Evolutionary conservation across 805 yeast species (phyloP), one percentile per base, ranked within the genome.

Genomic region (Metschnikowia chrysomelidarum): DNA sequence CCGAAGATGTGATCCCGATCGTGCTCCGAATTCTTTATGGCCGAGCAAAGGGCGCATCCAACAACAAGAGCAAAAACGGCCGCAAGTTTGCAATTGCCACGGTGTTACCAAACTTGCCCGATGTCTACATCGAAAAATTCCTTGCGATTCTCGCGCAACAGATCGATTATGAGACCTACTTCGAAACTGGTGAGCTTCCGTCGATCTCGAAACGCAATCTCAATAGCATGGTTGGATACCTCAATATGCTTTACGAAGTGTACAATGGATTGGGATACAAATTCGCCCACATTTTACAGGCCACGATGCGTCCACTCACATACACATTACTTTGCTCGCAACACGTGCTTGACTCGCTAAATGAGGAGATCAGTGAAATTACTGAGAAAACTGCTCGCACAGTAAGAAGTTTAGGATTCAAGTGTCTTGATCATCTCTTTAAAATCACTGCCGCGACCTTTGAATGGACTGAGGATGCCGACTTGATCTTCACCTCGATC

Each of bases 21-120:
- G 71, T 88, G 4, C 54, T 88, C 31, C 65, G 96, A 46, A 81
- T 93, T 17, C 63, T 93, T 14, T 91, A 82, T 59, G 98, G 98
- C 7, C 73, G 95, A 38, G 87, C 88, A 7, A 94, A 87, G 59
- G 70, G 71, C 8, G 73, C 81, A 1, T 69, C 80, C 4, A 73
- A 69, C 36, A 80, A 84, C 55, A 87, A 87, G 40, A 74, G 80
- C 19, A 85, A 85, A 52, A 73, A 76, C 36, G 80, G 88, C 20
- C 73, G 84, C 46, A 83, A 87, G 44, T 72, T 69, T 49, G 86
- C 93, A 7, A 81, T 86, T 7, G 67, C 86, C 9, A 69, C 80
- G 15, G 64, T 79, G 5, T 58, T 87, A 31, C 81, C 85, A 4
- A 77, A 69, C 41, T 65, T 87, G 30, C 57, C 68, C 3, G 72